Evolutionary conservation across 2,329 filamentous ascomycete genomes (phyloP), one percentile per base, ranked within the genome.

Genomic region (Neurospora crassa): DNA sequence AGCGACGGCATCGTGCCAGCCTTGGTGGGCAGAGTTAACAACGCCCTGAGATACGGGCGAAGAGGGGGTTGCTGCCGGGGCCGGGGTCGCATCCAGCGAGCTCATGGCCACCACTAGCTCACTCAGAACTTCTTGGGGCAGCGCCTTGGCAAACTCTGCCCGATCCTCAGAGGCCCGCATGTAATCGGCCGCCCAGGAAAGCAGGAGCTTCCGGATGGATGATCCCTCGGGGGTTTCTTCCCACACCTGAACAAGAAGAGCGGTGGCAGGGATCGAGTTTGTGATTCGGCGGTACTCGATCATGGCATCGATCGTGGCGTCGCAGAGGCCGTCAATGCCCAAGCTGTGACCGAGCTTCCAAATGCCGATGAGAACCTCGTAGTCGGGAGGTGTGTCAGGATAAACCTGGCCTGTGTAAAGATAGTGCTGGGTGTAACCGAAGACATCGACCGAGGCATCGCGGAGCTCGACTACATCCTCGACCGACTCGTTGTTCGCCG

Each of bases 21-120:
- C 79, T 37, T 76, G 76, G 18, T 71, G 70, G 53, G 76, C 71
- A 11, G 72, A 71, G 47, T 72, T 69, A 40, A 40, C 69, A 40
- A 75, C 73, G 6, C 75, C 72, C 34, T 74, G 71, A 73, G 76
- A 63, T 68, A 72, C n/a, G n/a, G 68, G 69, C 68, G 70, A 29
- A 8, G 75, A 45, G 3, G 76, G 71, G 12, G 74, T 59, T 20
- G 67, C 71, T 20, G 70, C 40, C 16, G 75, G 20, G 34, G 70
- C 68, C 0, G 82, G 80, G 2, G 79, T 75, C 10, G 78, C 79
- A 68, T 87, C 84, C 71, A 88, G 80, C 24, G 86, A 84, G 77
- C 86, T 88, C 87, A 90, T 89, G 14, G 85, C 82, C 2, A 90
- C 84, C 0, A 90, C 88, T 6, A 90, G 82, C 78, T 90, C 88